Evolutionary conservation across 1,284 basidiomycete genomes (phyloP).

Genomic region (Moesziomyces antarcticus): DNA sequence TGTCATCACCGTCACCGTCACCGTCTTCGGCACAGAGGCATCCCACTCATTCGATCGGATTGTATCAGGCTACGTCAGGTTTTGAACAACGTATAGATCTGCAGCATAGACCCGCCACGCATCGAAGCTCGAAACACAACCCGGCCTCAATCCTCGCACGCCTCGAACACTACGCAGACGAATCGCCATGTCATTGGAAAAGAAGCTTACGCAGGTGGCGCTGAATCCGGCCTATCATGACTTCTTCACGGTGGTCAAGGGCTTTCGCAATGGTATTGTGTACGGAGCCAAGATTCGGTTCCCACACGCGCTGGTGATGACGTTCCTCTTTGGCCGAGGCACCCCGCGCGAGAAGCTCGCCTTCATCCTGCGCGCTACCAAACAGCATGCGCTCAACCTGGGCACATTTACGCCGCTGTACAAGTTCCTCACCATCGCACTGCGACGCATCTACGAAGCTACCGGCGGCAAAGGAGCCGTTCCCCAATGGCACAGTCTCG

Average conservation of each 20-base stretch:
- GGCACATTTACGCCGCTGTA: conserved; percentile 93
- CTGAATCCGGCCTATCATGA: conserved; percentile 82
- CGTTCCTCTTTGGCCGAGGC: conserved; percentile 79
- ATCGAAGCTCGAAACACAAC: neutral
- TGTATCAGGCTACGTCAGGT: too few species aligned
- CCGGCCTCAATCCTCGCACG: neutral
- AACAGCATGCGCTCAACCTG: conserved; percentile 86
- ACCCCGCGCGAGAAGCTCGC: conserved; percentile 72
- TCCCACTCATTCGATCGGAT: too few species aligned
- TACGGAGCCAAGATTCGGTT: conserved; percentile 94
- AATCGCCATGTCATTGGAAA: conserved; percentile 13
- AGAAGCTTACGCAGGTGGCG: conserved; percentile 57
- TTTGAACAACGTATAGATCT: conserved; percentile 1
- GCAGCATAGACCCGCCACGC: neutral
- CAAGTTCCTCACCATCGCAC: conserved; percentile 84
- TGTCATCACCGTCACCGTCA: too few species aligned
- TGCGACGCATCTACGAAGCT: conserved; percentile 77
- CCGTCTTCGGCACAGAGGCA: too few species aligned
- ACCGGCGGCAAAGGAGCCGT: conserved; percentile 78
- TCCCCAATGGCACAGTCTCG: conserved; percentile 79
- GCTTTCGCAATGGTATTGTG: conserved; percentile 92
- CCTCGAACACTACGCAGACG: neutral
- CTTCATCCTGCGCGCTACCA: conserved; percentile 86
- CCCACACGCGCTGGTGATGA: conserved; percentile 99
- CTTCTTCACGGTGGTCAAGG: conserved; percentile 86